Evolutionary conservation across 73 alveolate genomes (phyloP).

Genomic region (Stentor roeselii): DNA sequence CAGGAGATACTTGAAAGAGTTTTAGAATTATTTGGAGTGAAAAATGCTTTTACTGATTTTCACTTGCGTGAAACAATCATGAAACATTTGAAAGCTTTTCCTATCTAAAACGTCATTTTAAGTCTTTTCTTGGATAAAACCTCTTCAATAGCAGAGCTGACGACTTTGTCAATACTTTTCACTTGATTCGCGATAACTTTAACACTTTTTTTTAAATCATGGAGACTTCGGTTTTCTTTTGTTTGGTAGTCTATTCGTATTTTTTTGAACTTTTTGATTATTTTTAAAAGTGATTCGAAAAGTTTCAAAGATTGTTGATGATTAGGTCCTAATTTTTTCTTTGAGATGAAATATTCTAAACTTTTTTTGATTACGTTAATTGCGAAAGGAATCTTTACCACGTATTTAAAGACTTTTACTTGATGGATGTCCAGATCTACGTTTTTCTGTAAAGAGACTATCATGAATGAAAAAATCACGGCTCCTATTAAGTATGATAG

Average conservation of each 20-base stretch:
- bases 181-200: neutral
- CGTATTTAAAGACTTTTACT: neutral
- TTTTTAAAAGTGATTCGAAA: neutral
- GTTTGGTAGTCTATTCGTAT: neutral
- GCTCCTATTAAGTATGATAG: neutral
- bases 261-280: neutral
- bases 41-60: no score
- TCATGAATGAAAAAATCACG: neutral
- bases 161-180: neutral
- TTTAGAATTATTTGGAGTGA: no score
- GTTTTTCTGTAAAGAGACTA: neutral
- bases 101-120: neutral
- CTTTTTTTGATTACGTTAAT: neutral
- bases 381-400: neutral
- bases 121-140: neutral
- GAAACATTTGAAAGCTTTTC: no score
- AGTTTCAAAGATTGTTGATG: neutral
- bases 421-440: neutral
- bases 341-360: neutral
- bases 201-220: neutral
- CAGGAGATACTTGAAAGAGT: no score
- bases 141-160: neutral
- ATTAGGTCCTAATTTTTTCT: neutral
- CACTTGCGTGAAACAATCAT: no score
- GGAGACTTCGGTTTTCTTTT: neutral